Percentiles rank a stretch among this genome's conserved stretches.
Evolutionary conservation across 108 stramenopile species (phyloP).

Genomic region (Asterionellopsis glacialis): DNA sequence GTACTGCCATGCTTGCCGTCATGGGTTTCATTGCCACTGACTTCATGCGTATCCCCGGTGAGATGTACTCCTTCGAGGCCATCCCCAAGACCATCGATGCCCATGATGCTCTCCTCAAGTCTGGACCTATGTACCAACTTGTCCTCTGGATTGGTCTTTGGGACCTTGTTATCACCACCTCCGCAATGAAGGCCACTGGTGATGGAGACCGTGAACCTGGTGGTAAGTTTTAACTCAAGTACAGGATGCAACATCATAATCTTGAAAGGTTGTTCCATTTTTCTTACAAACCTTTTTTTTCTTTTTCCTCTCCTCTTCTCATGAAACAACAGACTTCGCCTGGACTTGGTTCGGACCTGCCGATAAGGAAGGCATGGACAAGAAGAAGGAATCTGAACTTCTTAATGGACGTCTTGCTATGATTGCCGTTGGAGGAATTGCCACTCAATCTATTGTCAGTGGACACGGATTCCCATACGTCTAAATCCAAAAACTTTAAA

Average conservation of each 20-base stretch:
- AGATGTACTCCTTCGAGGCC: conserved; percentile 69
- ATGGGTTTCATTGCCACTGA: conserved; percentile 82
- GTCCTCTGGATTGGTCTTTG: conserved; percentile 64
- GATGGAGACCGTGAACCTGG: conserved; percentile 73
- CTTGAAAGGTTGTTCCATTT: background rate
- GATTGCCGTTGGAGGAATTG: conserved; percentile 90
- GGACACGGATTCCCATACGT: conserved; percentile 92
- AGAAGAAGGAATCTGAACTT: conserved; percentile 34
- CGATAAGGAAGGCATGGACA: conserved; percentile 17
- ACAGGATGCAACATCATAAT: background rate
- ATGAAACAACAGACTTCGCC: conserved; percentile 12
- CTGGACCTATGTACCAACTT: conserved; percentile 73
- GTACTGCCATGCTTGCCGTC: conserved; percentile 87
- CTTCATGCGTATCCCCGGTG: conserved; percentile 85
- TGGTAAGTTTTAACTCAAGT: conserved; percentile 34
- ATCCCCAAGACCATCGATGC: conserved; percentile 78
- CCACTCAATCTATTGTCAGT: conserved; percentile 71
- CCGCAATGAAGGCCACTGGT: conserved; percentile 60
- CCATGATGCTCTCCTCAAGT: conserved; percentile 58
- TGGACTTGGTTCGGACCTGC: conserved; percentile 19
- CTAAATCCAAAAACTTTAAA: conserved; percentile 31
- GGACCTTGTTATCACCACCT: conserved; percentile 51
- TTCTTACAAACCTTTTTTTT: background rate
- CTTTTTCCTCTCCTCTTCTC: background rate
- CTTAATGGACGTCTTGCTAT: conserved; percentile 93